A percentile compares a stretch with the other conserved stretches of the same genome.
Conservation (phyloP, 1,284 basidiomycete species). For the Golubevia sp. region DNA sequence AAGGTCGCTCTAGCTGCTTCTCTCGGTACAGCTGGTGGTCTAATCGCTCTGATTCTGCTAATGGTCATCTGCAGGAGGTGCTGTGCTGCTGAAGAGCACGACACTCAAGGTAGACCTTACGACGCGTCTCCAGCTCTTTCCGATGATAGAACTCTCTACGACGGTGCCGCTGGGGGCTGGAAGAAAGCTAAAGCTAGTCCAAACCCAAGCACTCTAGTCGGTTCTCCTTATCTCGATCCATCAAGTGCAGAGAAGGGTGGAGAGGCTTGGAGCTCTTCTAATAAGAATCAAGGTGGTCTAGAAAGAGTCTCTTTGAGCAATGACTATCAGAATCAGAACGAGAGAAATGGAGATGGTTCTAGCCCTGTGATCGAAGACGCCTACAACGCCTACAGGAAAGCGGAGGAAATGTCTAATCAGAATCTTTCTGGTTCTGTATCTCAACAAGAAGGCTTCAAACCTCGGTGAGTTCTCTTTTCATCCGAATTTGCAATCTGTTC, state of each 20-base stretch:
- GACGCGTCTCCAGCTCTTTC: slow-evolving; percentile 8
- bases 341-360: neutral
- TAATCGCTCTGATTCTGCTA: slow-evolving; percentile 30
- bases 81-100: slow-evolving; percentile 33
- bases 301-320: neutral
- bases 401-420: neutral
- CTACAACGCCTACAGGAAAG: slow-evolving; percentile 4
- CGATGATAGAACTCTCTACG: slow-evolving; percentile 34
- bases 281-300: neutral
- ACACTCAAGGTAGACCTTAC: slow-evolving; percentile 13
- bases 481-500: neutral
- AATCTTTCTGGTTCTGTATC: neutral
- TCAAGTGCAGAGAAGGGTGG: neutral
- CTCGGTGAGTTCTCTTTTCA: neutral
- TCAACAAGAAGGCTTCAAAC: neutral
- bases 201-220: slow-evolving; percentile 4
- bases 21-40: slow-evolving; percentile 32
- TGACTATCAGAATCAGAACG: neutral
- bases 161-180: slow-evolving; percentile 6
- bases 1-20: slow-evolving; percentile 34
- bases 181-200: neutral
- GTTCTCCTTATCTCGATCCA: slow-evolving; percentile 27
- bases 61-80: slow-evolving; percentile 37
- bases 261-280: neutral
- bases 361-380: slow-evolving; percentile 9